A percentile compares a stretch with the other conserved stretches of the same genome.
Evolutionary conservation across 1,139 yeast species (phyloP).

Genomic region (Taphrina deformans): DNA sequence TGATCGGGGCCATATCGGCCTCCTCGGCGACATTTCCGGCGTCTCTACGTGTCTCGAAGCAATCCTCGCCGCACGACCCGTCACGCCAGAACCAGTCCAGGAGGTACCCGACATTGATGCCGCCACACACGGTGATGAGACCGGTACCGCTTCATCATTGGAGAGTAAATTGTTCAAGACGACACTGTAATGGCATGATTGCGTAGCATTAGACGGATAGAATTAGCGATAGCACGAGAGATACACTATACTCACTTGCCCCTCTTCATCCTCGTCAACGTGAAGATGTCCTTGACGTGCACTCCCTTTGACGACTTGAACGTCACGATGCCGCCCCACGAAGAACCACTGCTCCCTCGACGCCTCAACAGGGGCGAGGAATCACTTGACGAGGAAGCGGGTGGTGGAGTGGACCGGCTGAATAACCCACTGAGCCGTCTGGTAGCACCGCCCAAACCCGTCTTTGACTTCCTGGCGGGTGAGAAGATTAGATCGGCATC

Average conservation of each 20-base stretch:
- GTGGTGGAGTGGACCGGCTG: background rate
- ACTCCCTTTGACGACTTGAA: background rate
- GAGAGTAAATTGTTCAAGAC: background rate
- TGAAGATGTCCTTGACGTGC: background rate
- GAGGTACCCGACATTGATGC: background rate
- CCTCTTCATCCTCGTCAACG: background rate
- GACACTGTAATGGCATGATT: background rate
- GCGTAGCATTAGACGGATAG: background rate
- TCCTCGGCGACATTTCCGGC: slow-evolving; percentile 70
- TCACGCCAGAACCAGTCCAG: background rate
- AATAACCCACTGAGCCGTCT: background rate
- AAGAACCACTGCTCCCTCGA: background rate
- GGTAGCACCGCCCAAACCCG: background rate
- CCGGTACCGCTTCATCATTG: too few species aligned
- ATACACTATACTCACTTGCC: background rate
- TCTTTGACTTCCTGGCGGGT: background rate
- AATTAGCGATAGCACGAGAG: background rate
- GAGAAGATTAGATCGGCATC: background rate
- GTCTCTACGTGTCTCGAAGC: slow-evolving; percentile 15
- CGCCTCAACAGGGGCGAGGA: background rate
- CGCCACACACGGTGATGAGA: background rate
- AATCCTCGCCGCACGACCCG: background rate
- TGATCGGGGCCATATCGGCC: slow-evolving; percentile 71
- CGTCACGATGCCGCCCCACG: background rate
- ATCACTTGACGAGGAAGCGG: background rate